Evolutionary conservation across 2,329 filamentous ascomycete species (phyloP).

Genomic region (Graphilbum sp.): DNA sequence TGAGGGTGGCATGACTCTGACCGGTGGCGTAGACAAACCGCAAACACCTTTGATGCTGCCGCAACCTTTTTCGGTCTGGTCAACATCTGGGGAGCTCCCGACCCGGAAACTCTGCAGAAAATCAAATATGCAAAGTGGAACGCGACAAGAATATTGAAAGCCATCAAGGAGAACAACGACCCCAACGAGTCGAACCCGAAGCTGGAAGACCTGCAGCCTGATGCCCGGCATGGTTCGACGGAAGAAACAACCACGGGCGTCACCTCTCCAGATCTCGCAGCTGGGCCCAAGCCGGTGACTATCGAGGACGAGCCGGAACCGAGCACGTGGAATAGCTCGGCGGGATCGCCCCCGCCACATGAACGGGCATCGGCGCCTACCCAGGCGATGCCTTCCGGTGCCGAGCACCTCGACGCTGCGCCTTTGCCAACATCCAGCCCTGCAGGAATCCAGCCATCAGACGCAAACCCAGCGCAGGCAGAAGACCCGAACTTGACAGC

Average conservation of each 20-base stretch:
- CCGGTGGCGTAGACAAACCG: slow-evolving; percentile 51
- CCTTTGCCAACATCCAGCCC: slow-evolving; percentile 4
- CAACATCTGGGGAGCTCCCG: slow-evolving; percentile 64
- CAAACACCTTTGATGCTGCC: slow-evolving; percentile 83
- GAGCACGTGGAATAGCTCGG: background rate
- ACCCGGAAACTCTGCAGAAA: slow-evolving; percentile 65
- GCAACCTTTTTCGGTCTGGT: slow-evolving; percentile 83
- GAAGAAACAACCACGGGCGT: slow-evolving; percentile 45
- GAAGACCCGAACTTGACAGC: background rate
- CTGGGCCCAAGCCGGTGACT: slow-evolving; percentile 22
- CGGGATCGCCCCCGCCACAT: background rate
- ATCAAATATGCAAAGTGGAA: slow-evolving; percentile 97
- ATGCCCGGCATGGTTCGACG: slow-evolving; percentile 36
- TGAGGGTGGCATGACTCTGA: background rate
- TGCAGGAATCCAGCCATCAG: slow-evolving; percentile 11
- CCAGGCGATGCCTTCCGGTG: no score
- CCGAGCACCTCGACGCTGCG: background rate
- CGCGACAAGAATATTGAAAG: slow-evolving; percentile 76
- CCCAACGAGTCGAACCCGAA: slow-evolving; percentile 83
- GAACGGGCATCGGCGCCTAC: no score
- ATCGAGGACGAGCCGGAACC: slow-evolving; percentile 36
- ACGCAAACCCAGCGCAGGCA: slow-evolving; percentile 4
- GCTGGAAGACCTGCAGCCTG: slow-evolving; percentile 32
- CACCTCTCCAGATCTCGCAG: background rate
- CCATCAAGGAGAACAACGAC: slow-evolving; percentile 77